Evolutionary conservation across 78 protist genomes (phyloP), one percentile per base, ranked within the genome.

Genomic region (Guillardia theta): DNA sequence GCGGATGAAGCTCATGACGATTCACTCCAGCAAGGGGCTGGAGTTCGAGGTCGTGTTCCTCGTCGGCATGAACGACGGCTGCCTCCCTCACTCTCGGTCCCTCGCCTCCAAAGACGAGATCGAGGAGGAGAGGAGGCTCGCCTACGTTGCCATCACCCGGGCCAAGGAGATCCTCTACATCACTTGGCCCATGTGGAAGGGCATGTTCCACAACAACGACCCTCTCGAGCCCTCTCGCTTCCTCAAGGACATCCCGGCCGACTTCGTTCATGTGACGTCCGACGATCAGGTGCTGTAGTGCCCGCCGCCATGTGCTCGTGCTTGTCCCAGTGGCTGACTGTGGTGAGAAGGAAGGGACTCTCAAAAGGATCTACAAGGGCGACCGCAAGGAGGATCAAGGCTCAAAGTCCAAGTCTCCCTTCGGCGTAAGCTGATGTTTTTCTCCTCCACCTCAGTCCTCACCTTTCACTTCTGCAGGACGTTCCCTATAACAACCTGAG

Each of bases 31-130:
- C 50, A 78, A 78, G 8, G 90, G 90, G 37, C 90, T 78, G 50
- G 90, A 78, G 48, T 78, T 78, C 48, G 90, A 36, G 15, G 90
- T 30, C 53, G 90, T 78, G 33, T 78, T 78, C 48, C 10, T 78
- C 50, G 90, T 78, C 33, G 90, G 90, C 44, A 18, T 78, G 41
- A 36, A 43, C 43, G 48, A 78, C 50, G 90, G 39, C 18, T 15
- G 33, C 50, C 90, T 78, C 50, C 90, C 90, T 46, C 90, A 78
- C 6, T 24, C 70, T 8, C 70, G 70, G 6, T 0, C 39, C 27
- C 21, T 58, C 2, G 70, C 2, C 4, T 30, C 21, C 4, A 24
- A 58, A 6, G 39, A 30, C 70, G 70, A 58, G 70, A 58, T 58
- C 6, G 70, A 58, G 70, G 70, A 58, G 70, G 70, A 58, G 70